phyloP scores from a whole-genome alignment of 2,329 filamentous ascomycete species.

The Clarireedia hainanense region DNA sequence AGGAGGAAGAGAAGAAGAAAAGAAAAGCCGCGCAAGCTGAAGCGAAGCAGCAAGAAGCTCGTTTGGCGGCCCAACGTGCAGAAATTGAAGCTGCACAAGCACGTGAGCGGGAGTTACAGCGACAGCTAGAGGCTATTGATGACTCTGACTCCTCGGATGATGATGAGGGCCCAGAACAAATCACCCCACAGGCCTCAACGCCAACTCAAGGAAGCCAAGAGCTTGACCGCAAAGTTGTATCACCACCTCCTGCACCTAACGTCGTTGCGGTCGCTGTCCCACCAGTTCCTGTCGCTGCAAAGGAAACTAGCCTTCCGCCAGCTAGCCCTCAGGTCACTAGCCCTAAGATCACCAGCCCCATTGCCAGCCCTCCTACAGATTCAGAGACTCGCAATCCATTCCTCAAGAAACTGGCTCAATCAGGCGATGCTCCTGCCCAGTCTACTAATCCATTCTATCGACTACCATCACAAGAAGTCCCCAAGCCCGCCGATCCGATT shows the following conservation, averaged over 20 bases:
- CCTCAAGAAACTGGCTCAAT: constrained; percentile 78
- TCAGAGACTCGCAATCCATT: constrained; percentile 90
- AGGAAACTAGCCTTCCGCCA: constrained; percentile 20
- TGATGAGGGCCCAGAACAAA: constrained; percentile 68
- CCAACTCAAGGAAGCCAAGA: constrained; percentile 48
- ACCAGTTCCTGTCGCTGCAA: constrained; percentile 12
- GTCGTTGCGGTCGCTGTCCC: constrained; percentile 9
- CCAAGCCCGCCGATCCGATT: constrained; percentile 35
- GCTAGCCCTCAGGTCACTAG: constrained; percentile 9
- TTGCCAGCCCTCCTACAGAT: constrained; percentile 49
- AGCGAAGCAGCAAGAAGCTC: constrained; percentile 79
- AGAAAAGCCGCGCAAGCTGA: constrained; percentile 84
- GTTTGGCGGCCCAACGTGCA: constrained; percentile 74
- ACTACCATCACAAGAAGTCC: constrained; percentile 55
- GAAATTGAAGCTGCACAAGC: constrained; percentile 90
- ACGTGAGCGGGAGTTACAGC: constrained; percentile 80
- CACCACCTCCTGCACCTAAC: constrained; percentile 45
- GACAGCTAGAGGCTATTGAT: constrained; percentile 70
- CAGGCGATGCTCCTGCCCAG: constrained; percentile 42
- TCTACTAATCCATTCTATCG: constrained; percentile 98
- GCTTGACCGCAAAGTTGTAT: constrained; percentile 42
- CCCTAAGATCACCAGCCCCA: constrained; percentile 11
- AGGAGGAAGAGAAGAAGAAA: constrained; percentile 88
- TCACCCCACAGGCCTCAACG: constrained; percentile 54
- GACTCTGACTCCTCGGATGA: constrained; percentile 74